Evolutionary conservation across 2,329 filamentous ascomycete species (phyloP).

Genomic region (Hysterium pulicare): DNA sequence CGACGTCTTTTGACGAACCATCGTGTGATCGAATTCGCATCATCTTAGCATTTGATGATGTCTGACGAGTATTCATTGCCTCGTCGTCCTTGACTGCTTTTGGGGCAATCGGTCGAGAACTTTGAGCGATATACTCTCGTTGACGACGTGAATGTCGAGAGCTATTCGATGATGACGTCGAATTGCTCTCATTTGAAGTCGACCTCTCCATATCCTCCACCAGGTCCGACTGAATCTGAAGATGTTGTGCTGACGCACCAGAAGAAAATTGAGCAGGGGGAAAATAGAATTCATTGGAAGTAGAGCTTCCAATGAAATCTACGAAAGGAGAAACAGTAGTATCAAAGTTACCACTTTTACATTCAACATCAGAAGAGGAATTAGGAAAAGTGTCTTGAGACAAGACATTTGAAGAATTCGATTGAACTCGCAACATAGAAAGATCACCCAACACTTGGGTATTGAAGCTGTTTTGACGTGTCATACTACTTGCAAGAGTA

Average conservation of each 20-base stretch:
- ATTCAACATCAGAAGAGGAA: slow-evolving; percentile 17
- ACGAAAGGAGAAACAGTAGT: slow-evolving; percentile 33
- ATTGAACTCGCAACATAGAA: slow-evolving; percentile 45
- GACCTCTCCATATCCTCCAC: slow-evolving; percentile 51
- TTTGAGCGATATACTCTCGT: slow-evolving; percentile 48
- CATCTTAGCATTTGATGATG: slow-evolving; percentile 46
- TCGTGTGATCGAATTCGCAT: slow-evolving; percentile 51
- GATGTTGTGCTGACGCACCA: slow-evolving; percentile 32
- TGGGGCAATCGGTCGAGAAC: slow-evolving; percentile 49
- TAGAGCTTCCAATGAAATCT: slow-evolving; percentile 29
- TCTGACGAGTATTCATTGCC: slow-evolving; percentile 14
- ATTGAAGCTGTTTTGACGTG: slow-evolving; percentile 45
- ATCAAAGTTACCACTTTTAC: slow-evolving; percentile 8
- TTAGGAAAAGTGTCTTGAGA: slow-evolving; percentile 19
- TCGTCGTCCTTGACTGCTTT: slow-evolving; percentile 33
- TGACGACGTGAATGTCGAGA: slow-evolving; percentile 48
- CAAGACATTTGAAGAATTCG: slow-evolving; percentile 36
- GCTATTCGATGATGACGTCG: slow-evolving; percentile 41
- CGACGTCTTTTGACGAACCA: slow-evolving; percentile 54
- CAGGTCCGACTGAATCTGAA: slow-evolving; percentile 29
- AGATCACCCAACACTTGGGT: slow-evolving; percentile 39
- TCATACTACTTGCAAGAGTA: slow-evolving; percentile 42
- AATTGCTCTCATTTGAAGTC: slow-evolving; percentile 46
- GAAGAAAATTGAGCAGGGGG: slow-evolving; percentile 25
- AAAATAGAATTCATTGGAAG: slow-evolving; percentile 37